Evolutionary conservation across 345 rosid genomes (phyloP).

Genomic region (Rhizophora apiculata): DNA sequence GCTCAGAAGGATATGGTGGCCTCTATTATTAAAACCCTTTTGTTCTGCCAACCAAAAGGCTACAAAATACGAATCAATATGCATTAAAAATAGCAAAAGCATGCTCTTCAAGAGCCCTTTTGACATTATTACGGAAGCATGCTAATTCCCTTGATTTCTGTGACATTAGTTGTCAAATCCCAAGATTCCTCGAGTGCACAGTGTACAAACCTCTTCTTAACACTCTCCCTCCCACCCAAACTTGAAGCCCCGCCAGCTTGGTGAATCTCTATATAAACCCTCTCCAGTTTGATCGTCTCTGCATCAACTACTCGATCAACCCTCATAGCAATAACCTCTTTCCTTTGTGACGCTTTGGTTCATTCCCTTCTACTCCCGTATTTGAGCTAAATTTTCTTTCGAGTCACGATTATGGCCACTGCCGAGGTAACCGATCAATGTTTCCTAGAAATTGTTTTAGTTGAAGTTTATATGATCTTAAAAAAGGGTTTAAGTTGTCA

Average conservation of each 20-base stretch:
- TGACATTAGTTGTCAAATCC: conserved; percentile 44
- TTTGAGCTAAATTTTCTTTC: neutral
- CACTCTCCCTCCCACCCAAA: neutral
- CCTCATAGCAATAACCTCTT: neutral
- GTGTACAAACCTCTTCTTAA: neutral
- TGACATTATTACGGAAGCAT: conserved; percentile 27
- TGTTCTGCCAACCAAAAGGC: neutral
- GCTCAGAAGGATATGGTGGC: conserved; percentile 15
- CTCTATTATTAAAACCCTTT: conserved; percentile 17
- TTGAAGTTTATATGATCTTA: neutral
- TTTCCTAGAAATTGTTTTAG: neutral
- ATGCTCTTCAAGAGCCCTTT: neutral
- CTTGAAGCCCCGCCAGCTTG: neutral
- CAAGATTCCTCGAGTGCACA: conserved; percentile 26
- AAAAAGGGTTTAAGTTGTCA: neutral
- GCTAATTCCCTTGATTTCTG: conserved; percentile 23
- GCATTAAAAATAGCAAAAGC: conserved; percentile 3
- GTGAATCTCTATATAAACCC: conserved; percentile 37
- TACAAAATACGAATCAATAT: neutral
- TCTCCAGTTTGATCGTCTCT: conserved; percentile 18
- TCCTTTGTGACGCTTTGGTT: neutral
- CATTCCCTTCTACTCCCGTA: neutral
- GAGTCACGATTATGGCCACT: conserved; percentile 45
- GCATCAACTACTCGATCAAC: conserved; percentile 15
- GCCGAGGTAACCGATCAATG: conserved; percentile 43